Evolutionary conservation across 441 rosid species (phyloP).

Genomic region (Erodium texanum): DNA sequence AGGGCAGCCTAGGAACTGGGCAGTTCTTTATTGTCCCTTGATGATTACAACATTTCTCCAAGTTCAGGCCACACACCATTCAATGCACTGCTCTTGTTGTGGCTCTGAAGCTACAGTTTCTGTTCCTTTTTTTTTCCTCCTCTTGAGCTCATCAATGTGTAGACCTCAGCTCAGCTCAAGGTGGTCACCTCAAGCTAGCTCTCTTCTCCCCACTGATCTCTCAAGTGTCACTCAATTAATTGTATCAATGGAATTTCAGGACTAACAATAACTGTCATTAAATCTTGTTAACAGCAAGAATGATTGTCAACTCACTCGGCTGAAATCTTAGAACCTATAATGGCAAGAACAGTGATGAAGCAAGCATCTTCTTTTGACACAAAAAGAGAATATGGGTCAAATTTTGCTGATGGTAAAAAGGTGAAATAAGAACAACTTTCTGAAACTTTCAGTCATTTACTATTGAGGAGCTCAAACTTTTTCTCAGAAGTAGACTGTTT

Average conservation of each 20-base stretch:
- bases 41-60: background rate
- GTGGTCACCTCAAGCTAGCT: background rate
- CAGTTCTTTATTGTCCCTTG: background rate
- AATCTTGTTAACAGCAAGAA: background rate
- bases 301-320: background rate
- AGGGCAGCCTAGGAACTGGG: background rate
- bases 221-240: background rate
- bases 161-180: background rate
- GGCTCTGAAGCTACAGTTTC: background rate
- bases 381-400: background rate
- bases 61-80: background rate
- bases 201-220: background rate
- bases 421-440: background rate
- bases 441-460: background rate
- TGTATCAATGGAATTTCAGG: background rate
- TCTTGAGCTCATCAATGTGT: background rate
- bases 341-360: background rate
- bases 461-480: background rate
- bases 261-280: background rate
- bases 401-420: background rate
- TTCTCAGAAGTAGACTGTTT: background rate
- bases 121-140: background rate
- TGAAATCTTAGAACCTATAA: background rate
- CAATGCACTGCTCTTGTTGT: background rate
- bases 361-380: background rate